phyloP scores from a whole-genome alignment of 1,284 basidiomycete genomes.

The Gymnopus androsaceus region DNA sequence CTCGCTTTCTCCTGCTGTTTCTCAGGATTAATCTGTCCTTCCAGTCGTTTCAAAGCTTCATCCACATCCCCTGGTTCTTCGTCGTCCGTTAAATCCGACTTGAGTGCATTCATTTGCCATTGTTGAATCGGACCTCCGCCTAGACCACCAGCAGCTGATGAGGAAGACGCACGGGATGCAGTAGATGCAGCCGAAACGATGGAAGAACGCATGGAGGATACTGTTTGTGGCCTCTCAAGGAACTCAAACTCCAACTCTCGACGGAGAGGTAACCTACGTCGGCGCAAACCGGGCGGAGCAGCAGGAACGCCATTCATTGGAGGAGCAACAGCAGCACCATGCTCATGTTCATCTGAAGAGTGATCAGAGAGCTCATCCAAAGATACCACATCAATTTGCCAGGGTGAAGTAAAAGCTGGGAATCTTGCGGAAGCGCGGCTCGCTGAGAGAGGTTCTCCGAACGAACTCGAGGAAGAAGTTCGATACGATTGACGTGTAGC shows the following conservation, averaged over 20 bases:
- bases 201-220: constrained; percentile 74
- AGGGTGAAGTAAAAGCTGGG: constrained; percentile 39
- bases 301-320: constrained; percentile 32
- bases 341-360: constrained; percentile 47
- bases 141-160: constrained; percentile 48
- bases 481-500: constrained; percentile 21
- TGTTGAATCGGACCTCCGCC: constrained; percentile 64
- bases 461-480: constrained; percentile 59
- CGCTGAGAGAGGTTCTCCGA: constrained; percentile 50
- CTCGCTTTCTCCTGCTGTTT: constrained; percentile 67
- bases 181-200: constrained; percentile 42
- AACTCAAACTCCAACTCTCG: constrained; percentile 83
- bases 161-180: constrained; percentile 39
- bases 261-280: constrained; percentile 64
- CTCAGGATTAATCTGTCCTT: constrained; percentile 79
- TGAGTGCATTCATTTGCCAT: constrained; percentile 80
- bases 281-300: constrained; percentile 56
- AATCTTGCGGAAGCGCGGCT: constrained; percentile 28
- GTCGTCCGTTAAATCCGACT: constrained; percentile 75
- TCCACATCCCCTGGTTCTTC: constrained; percentile 78
- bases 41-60: constrained; percentile 73
- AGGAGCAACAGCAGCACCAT: constrained; percentile 11
- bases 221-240: constrained; percentile 67
- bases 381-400: constrained; percentile 69
- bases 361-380: constrained; percentile 77